A percentile compares a stretch with the other conserved stretches of the same genome.
These are phyloP conservation scores for Blepharisma stoltei DNA, from an alignment of 73 alveolate genomes.

Conservation along the genomic window DNA sequence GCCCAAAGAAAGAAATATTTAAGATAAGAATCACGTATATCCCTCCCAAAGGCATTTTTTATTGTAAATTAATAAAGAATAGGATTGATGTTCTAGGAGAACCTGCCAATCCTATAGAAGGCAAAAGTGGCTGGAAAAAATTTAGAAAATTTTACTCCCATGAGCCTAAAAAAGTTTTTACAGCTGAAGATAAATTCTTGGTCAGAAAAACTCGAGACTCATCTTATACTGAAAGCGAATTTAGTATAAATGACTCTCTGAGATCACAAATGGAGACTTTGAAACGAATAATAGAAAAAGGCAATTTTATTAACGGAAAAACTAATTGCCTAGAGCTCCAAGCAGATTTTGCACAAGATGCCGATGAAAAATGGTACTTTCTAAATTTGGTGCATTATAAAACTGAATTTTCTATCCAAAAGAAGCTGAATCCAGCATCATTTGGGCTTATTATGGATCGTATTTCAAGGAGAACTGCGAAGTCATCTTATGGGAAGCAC, in stretches of 20 bases:
- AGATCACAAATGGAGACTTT: neutral
- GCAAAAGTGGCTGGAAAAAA: slow-evolving; percentile 16
- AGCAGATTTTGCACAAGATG: slow-evolving; percentile 15
- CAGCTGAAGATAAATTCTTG: neutral
- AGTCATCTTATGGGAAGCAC: too few relatives aligned
- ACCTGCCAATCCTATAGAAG: too few relatives aligned
- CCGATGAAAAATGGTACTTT: neutral
- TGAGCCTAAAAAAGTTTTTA: neutral
- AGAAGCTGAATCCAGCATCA: neutral
- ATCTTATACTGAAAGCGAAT: slow-evolving; percentile 2
- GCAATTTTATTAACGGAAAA: neutral
- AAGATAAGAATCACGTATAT: neutral
- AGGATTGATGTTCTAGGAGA: too few relatives aligned
- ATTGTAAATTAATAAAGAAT: neutral
- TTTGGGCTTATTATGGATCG: too few relatives aligned
- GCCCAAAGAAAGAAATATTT: neutral
- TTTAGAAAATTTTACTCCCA: neutral
- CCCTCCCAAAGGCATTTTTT: neutral
- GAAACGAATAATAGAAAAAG: neutral
- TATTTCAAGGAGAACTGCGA: too few relatives aligned
- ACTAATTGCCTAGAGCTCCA: neutral
- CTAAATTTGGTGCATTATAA: slow-evolving; percentile 3
- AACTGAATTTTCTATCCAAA: slow-evolving; percentile 3
- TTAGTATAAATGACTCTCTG: neutral
- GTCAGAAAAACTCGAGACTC: neutral